These are phyloP conservation scores for Aspergillus pseudotamarii DNA, from an alignment of 2,329 filamentous ascomycete genomes.

Conservation along the genomic window DNA sequence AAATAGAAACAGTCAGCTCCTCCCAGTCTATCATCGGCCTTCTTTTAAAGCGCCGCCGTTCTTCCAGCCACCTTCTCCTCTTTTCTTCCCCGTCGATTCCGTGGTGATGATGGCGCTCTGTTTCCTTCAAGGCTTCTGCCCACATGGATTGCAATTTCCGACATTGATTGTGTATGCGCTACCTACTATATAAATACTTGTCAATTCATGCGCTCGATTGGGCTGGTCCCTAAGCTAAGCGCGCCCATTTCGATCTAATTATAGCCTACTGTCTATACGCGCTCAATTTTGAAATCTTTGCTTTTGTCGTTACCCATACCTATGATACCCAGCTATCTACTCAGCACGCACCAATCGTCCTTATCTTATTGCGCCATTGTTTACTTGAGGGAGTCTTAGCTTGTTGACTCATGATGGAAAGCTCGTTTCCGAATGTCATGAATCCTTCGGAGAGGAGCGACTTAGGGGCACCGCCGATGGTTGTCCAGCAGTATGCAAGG, in stretches of 20 bases:
- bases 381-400: slow-evolving; percentile 5
- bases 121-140: slow-evolving; percentile 6
- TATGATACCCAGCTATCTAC: not conserved
- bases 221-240: slow-evolving; percentile 5
- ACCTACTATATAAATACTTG: not conserved
- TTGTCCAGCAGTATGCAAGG: slow-evolving; percentile 44
- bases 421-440: slow-evolving; percentile 32
- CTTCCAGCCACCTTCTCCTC: slow-evolving; percentile 25
- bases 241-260: slow-evolving; percentile 5
- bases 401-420: slow-evolving; percentile 31
- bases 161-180: slow-evolving; percentile 10
- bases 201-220: slow-evolving; percentile 18
- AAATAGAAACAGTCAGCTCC: slow-evolving; percentile 38
- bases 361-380: not conserved
- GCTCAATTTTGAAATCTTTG: not conserved
- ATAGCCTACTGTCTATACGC: slow-evolving; percentile 5
- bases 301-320: not conserved
- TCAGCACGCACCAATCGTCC: not conserved
- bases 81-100: slow-evolving; percentile 13
- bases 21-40: slow-evolving; percentile 19
- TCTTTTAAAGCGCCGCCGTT: slow-evolving; percentile 25
- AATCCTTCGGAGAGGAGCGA: slow-evolving; percentile 31
- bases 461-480: slow-evolving; percentile 30
- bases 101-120: slow-evolving; percentile 18
- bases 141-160: slow-evolving; percentile 11